Conservation (phyloP, 2,329 filamentous ascomycete species). For the Penicillium paneum region DNA sequence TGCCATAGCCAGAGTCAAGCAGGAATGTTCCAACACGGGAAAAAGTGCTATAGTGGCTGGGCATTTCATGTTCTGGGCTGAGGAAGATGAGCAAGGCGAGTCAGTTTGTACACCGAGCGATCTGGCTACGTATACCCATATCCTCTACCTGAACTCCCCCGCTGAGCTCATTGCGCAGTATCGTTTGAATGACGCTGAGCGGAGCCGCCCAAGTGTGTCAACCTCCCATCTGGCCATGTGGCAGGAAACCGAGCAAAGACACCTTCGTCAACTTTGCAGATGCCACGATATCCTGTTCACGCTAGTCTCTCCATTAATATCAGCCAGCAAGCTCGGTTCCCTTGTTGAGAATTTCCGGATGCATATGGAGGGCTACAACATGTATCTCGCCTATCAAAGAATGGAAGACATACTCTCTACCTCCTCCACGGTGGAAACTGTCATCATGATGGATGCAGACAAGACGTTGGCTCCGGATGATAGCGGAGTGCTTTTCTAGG, state of each 20-base stretch:
- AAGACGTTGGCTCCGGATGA: slow-evolving; percentile 49
- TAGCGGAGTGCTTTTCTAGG: slow-evolving; percentile 16
- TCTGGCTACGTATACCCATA: slow-evolving; percentile 52
- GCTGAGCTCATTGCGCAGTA: slow-evolving; percentile 39
- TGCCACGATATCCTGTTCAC: slow-evolving; percentile 50
- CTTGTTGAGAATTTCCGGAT: not conserved
- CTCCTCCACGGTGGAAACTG: slow-evolving; percentile 35
- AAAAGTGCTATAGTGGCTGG: slow-evolving; percentile 52
- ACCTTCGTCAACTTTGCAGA: slow-evolving; percentile 47
- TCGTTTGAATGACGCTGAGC: slow-evolving; percentile 38
- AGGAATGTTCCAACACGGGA: slow-evolving; percentile 34
- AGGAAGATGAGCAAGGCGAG: slow-evolving; percentile 24
- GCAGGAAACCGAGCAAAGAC: slow-evolving; percentile 47
- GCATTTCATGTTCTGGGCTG: slow-evolving; percentile 56
- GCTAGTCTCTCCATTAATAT: not conserved
- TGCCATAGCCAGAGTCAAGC: slow-evolving; percentile 48
- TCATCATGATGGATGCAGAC: slow-evolving; percentile 59
- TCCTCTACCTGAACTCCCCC: slow-evolving; percentile 54
- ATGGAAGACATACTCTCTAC: slow-evolving; percentile 37
- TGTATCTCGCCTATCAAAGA: not conserved
- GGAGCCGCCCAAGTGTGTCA: slow-evolving; percentile 36
- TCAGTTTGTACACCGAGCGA: slow-evolving; percentile 49
- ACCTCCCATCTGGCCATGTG: slow-evolving; percentile 45
- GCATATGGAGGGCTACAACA: not conserved
- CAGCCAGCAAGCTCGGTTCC: not conserved